A percentile compares a stretch with the other conserved stretches of the same genome.
phyloP scores from a whole-genome alignment of 2,329 filamentous ascomycete species.

The Rutstroemia sp. region DNA sequence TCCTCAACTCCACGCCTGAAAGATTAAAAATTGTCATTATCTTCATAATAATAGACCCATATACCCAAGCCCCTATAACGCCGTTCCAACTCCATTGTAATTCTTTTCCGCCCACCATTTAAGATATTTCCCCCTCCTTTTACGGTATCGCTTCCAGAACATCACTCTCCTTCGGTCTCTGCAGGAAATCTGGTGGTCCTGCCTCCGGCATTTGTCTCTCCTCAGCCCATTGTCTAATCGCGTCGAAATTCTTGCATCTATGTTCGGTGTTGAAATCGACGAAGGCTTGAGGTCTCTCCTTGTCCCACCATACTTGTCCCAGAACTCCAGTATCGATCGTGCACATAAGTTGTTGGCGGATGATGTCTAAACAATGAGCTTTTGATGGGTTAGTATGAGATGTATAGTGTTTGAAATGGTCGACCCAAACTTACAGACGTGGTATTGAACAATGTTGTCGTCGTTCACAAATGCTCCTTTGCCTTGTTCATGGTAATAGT shows the following conservation, averaged over 20 bases:
- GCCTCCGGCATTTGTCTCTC: slow-evolving; percentile 34
- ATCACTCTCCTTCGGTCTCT: slow-evolving; percentile 19
- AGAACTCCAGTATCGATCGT: slow-evolving; percentile 44
- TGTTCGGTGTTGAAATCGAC: slow-evolving; percentile 50
- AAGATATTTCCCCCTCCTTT: no score
- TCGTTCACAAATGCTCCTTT: slow-evolving; percentile 42
- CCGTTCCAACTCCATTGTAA: no score
- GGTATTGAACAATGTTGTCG: slow-evolving; percentile 40
- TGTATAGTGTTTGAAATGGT: neutral
- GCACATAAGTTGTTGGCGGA: slow-evolving; percentile 50
- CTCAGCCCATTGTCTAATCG: slow-evolving; percentile 43
- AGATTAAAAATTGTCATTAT: neutral
- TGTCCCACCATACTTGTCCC: slow-evolving; percentile 46
- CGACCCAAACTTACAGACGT: slow-evolving; percentile 38
- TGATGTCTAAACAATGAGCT: slow-evolving; percentile 48
- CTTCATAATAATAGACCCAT: no score
- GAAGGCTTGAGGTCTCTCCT: slow-evolving; percentile 33
- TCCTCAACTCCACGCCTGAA: no score
- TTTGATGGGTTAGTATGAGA: neutral
- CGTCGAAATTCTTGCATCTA: slow-evolving; percentile 45
- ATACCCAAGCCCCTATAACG: no score
- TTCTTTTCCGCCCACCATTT: no score
- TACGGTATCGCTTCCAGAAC: slow-evolving; percentile 4
- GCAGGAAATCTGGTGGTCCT: slow-evolving; percentile 24
- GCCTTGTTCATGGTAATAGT: slow-evolving; percentile 40